phyloP scores from a whole-genome alignment of 495 filamentous ascomycete genomes.

The Talaromyces ruber region DNA sequence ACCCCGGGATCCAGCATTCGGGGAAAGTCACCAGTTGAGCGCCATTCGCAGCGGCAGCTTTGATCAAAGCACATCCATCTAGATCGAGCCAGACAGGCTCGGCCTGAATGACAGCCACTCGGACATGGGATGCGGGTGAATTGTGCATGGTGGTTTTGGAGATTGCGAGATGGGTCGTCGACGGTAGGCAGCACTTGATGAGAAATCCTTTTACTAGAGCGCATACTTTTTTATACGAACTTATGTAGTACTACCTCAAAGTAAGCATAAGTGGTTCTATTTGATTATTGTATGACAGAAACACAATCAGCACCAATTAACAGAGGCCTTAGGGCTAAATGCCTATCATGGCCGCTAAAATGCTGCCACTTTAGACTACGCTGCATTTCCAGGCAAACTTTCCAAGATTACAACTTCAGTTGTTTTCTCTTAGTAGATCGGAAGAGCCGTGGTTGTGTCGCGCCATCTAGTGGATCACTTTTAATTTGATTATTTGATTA shows the following conservation, averaged over 20 bases:
- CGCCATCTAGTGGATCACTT: no score
- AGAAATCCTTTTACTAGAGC: neutral
- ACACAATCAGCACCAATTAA: neutral
- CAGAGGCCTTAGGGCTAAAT: neutral
- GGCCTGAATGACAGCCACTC: constrained; percentile 41
- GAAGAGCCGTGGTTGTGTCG: no score
- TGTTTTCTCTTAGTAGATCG: no score
- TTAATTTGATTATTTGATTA: no score
- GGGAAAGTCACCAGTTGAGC: constrained; percentile 47
- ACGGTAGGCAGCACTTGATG: neutral
- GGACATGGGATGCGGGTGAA: constrained; percentile 8
- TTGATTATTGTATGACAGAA: neutral
- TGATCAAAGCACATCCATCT: constrained; percentile 36
- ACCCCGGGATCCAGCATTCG: constrained; percentile 48
- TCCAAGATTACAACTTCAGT: no score
- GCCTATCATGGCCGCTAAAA: neutral
- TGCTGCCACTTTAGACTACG: no score
- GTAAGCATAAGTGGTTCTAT: neutral
- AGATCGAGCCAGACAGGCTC: constrained; percentile 51
- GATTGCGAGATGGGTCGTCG: neutral
- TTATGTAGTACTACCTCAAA: neutral
- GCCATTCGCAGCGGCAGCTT: constrained; percentile 40
- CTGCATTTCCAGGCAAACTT: no score
- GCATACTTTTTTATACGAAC: neutral
- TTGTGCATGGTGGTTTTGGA: neutral